Base-by-base conservation (phyloP, 2,329 filamentous ascomycete species). In the Pezicula neosporulosa region DNA sequence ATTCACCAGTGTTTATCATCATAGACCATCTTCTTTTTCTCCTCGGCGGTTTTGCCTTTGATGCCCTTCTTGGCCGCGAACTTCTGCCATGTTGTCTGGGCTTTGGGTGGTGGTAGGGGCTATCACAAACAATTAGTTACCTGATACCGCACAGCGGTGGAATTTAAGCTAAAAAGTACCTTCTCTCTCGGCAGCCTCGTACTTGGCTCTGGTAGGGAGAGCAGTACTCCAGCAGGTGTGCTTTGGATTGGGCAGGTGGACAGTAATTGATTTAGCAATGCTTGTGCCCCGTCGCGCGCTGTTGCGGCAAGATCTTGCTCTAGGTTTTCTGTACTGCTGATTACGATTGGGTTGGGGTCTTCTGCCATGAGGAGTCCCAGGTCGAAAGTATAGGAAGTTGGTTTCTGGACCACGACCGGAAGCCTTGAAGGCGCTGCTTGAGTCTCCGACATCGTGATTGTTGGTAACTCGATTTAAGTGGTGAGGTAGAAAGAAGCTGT, bases 61-160 rank as follows among this genome's bases (percentile, higher is more conserved):
- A 99, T 97, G 50, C 94, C 94, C 80, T 97, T 96, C 83, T 96
- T 96, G 70, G 85, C 87, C 43, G 94, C 94, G 75, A 99, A 99
- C 65, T 87, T 83, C 76, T 96, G 87, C 94, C 94, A 99, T 70
- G 91, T 96, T 53, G 93, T 97, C 60, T 87, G 87, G 51, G 86
- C 77, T 74, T 92, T 94, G 60, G 85, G 81, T 50, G 83, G 80
- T 1, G 94, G 94, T 8, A 97, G 77, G 9, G 90, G 90, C 73
- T 67, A 44, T 44, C 16, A 15, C 3, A 33, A 33, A 10, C 12
- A 10, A 13, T 33, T 33, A 4, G 30, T 33, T 13, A 13, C 12
- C 12, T 33, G 30, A 10, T 33, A 7, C 12, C 9, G 30, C 9
- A 13, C 12, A 9, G 9, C 30, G 39, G 19, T 37, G 36, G 44